Base-by-base conservation (phyloP, 1,284 basidiomycete genomes). In the Cutaneotrichosporon sp. region DNA sequence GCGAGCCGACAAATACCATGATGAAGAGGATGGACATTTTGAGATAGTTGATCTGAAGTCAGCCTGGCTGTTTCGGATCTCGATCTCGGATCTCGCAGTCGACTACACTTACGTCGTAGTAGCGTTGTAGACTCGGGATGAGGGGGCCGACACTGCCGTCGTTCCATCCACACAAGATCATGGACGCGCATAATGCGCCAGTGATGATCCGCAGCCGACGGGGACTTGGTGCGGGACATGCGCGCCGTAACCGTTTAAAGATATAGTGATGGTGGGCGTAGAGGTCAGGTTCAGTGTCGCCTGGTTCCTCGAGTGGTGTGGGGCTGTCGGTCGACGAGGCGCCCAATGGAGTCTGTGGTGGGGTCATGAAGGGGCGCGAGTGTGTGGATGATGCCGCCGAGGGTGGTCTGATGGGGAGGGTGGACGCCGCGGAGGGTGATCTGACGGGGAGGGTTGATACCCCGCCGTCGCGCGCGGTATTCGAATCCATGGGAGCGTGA, bases 81-180 rank as follows among this genome's bases (percentile, higher is more conserved):
- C 26, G 26, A 26, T 26, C 26, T 26, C 26, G 26, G 26, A 26
- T 26, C 26, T 26, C 26, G 26, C 26, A 26, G 26, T 9, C 40
- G 16, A 18, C 40, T 9, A 6, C 14, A 42, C 67, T 59, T 50
- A 69, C 63, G 3, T 59, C 50, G 36, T 67, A 69, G 62, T 67
- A 65, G 16, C 60, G 47, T 57, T 69, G 68, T 32, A 69, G 53
- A 11, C 58, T 58, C 11, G 68, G 68, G 18, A 69, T 49, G 26
- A 69, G 60, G 0, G 68, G 68, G 2, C 65, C 68, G 14, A 58
- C 46, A 8, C 51, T 57, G 8, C 68, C 68, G 7, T 66, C 65
- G 21, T 67, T 66, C 68, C 68, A 69, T 5, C 68, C 68, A 18
- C 62, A 63, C 4, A 69, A 60, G 5, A 63, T 16, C 68, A 69